Evolutionary conservation across 345 rosid genomes (phyloP), one percentile per base, ranked within the genome.

Genomic region (Viola odorata): DNA sequence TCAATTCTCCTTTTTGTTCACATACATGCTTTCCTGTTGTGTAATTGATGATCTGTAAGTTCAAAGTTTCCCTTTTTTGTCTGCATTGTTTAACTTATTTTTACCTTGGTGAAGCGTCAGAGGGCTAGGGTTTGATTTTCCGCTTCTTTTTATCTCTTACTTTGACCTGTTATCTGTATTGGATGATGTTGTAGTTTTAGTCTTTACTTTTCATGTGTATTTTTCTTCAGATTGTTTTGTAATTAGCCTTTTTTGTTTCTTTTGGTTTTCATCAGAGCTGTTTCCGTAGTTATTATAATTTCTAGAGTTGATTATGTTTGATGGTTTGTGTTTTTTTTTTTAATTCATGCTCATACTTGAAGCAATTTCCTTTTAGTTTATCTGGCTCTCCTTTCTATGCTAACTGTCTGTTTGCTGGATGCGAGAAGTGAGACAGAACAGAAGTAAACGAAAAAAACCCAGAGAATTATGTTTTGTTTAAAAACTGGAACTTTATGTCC

Each of bases 41-140:
- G 62, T 41, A 17, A n/a, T 61, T 54, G 45, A 40, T 71, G 60
- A 64, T 69, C 69, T 58, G 74, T 70, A 51, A 69, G 69, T 64
- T 37, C 61, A 48, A 6, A 51, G 4, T 10, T 58, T 37, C 54
- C 45, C 69, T 50, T 60, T 63, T 37, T 54, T 23, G 45, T 60
- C 63, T 64, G 14, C 57, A 32, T 47, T 70, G 10, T 53, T 53
- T 54, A 39, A 6, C 45, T 40, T 45, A 14, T 37, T 23, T n/a
- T 14, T 39, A 55, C 40, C 61, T 52, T 4, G 7, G 13, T n/a
- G 12, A 51, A 41, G 8, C 41, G 3, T 17, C 37, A 36, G 14
- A 12, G n/a, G 45, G 45, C 50, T 47, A 40, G 52, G 62, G 38
- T 55, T 54, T 41, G 41, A 8, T 69, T 56, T 55, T 36, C 53